Conservation (phyloP, 768 basidiomycete genomes). For the Pisolithus orientalis region DNA sequence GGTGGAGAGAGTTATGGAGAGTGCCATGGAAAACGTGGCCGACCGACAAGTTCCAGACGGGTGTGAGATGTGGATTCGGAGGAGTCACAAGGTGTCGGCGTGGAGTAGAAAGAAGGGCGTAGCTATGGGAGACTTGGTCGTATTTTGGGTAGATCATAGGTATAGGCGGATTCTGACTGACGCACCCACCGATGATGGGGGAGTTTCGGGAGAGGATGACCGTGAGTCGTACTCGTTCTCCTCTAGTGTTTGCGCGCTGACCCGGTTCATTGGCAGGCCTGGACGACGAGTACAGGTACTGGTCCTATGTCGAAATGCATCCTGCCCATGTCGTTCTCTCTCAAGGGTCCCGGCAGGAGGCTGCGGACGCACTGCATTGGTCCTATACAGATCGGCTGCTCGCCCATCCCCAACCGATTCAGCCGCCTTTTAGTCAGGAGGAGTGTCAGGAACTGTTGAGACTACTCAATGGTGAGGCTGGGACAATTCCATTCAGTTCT, state of each 20-base stretch:
- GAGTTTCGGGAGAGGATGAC: conserved; percentile 30
- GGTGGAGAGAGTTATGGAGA: conserved; percentile 25
- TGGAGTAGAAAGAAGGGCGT: conserved; percentile 27
- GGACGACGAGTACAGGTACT: conserved; percentile 75
- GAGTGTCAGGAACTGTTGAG: conserved; percentile 72
- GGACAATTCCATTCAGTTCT: not conserved
- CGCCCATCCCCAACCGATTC: conserved; percentile 47
- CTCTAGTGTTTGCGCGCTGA: not conserved
- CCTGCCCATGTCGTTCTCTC: conserved; percentile 65
- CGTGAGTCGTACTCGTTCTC: conserved; percentile 25
- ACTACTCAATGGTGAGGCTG: conserved; percentile 37
- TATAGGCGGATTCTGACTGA: conserved; percentile 46
- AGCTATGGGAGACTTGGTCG: conserved; percentile 24
- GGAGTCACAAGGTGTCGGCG: conserved; percentile 19
- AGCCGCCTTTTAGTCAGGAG: conserved; percentile 66
- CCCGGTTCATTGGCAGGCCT: conserved; percentile 38
- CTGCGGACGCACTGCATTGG: conserved; percentile 74
- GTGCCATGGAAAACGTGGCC: conserved; percentile 20
- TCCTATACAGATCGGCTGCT: conserved; percentile 74
- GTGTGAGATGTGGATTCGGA: conserved; percentile 61
- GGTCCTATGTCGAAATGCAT: conserved; percentile 75
- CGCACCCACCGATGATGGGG: conserved; percentile 29
- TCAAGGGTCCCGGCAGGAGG: conserved; percentile 52
- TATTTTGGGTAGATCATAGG: conserved; percentile 64
- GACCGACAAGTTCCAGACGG: conserved; percentile 22